Evolutionary conservation across 768 basidiomycete genomes (phyloP).

Genomic region (Auricularia sp.): DNA sequence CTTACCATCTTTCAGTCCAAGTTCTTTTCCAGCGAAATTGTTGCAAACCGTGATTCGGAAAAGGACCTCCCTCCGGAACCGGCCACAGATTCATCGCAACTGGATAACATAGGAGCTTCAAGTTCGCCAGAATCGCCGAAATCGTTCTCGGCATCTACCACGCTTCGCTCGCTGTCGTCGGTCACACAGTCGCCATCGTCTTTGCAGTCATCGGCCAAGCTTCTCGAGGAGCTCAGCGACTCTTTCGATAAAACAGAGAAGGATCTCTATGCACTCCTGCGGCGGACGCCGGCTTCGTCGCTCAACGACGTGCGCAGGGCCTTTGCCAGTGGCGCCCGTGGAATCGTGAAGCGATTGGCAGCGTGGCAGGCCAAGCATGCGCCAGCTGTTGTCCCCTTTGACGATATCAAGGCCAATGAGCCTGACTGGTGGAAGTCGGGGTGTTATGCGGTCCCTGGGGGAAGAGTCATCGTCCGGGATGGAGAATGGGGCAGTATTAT

Average conservation of each 20-base stretch:
- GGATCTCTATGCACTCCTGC: conserved; percentile 43
- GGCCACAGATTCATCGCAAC: not conserved
- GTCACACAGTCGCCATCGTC: not conserved
- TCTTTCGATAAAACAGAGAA: conserved; percentile 53
- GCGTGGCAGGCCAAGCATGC: conserved; percentile 63
- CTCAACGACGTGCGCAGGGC: conserved; percentile 55
- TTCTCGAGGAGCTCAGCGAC: conserved; percentile 41
- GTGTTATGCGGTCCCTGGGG: conserved; percentile 56
- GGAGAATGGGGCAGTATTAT: conserved; percentile 73
- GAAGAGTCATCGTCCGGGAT: conserved; percentile 56
- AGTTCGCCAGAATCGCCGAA: not conserved
- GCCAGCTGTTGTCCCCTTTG: conserved; percentile 10
- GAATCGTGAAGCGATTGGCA: conserved; percentile 40
- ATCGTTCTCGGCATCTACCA: not conserved
- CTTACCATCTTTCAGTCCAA: conserved; percentile 30
- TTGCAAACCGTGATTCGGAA: conserved; percentile 13
- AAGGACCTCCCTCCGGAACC: conserved; percentile 39
- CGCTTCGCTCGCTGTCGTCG: conserved; percentile 7
- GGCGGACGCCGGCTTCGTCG: conserved; percentile 30
- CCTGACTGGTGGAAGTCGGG: conserved; percentile 58
- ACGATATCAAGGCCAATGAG: conserved; percentile 25
- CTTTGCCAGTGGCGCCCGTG: conserved; percentile 42
- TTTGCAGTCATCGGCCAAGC: conserved; percentile 18
- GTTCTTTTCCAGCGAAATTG: conserved; percentile 17
- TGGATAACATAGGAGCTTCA: not conserved